Conservation (phyloP, 1,139 yeast species). For the Pichia sp. region DNA sequence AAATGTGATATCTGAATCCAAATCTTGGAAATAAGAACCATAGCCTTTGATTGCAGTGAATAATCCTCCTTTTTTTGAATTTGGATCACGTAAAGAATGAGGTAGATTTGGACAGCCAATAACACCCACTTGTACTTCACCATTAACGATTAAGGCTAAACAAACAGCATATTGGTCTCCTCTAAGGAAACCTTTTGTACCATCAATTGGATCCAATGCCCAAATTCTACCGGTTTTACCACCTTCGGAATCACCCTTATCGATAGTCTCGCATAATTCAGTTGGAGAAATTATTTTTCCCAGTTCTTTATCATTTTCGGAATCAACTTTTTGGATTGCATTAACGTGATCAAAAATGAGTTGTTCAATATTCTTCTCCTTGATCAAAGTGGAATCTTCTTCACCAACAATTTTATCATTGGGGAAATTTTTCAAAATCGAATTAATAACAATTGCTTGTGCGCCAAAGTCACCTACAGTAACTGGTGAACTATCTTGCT, state of each 20-base stretch:
- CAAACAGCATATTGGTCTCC: conserved; percentile 98
- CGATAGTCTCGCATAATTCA: conserved; percentile 59
- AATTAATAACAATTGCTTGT: conserved; percentile 85
- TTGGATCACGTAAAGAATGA: conserved; percentile 33
- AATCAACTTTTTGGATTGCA: conserved; percentile 33
- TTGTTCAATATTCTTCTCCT: conserved; percentile 35
- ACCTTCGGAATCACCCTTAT: conserved; percentile 70
- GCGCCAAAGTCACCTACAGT: conserved; percentile 96
- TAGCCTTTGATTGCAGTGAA: conserved; percentile 68
- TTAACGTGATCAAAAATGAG: conserved; percentile 43
- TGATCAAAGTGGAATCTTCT: conserved; percentile 70
- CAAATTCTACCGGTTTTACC: conserved; percentile 78
- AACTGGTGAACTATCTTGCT: conserved; percentile 88
- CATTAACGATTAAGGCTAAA: conserved; percentile 79
- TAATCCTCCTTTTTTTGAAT: conserved; percentile 47
- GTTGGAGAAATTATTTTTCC: conserved; percentile 38
- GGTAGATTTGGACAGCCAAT: conserved; percentile 94
- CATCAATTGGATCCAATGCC: conserved; percentile 98
- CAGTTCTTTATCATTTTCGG: conserved; percentile 23
- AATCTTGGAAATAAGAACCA: conserved; percentile 61
- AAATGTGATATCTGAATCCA: conserved; percentile 27
- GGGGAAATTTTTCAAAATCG: conserved; percentile 74
- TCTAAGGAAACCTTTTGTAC: conserved; percentile 92
- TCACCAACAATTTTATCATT: conserved; percentile 87
- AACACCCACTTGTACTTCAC: conserved; percentile 79